Evolutionary conservation across 2,329 filamentous ascomycete species (phyloP).

Genomic region (Ambrosiella beaveri): DNA sequence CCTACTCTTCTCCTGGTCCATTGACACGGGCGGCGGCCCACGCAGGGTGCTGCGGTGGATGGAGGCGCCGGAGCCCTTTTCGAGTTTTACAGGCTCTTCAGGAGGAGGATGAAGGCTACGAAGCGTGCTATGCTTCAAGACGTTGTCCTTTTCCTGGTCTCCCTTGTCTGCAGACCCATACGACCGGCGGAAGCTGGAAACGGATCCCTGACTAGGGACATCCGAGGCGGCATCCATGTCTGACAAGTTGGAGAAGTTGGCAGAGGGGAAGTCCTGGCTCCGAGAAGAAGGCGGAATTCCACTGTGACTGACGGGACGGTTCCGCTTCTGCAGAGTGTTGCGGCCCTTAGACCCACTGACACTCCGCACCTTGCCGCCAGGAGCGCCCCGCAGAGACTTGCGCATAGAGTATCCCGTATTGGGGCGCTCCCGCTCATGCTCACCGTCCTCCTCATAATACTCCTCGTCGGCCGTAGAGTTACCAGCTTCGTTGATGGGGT

Average conservation of each 20-base stretch:
- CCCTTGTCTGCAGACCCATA: background rate
- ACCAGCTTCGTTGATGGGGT: background rate
- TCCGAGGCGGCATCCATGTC: background rate
- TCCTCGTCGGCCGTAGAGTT: background rate
- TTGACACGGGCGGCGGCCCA: too few relatives aligned
- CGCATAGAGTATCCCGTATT: background rate
- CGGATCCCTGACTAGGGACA: constrained; percentile 8
- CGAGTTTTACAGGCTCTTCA: constrained; percentile 17
- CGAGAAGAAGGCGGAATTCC: background rate
- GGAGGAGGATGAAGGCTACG: constrained; percentile 39
- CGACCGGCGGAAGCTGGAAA: constrained; percentile 11
- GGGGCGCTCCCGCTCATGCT: background rate
- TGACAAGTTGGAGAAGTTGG: background rate
- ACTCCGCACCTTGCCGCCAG: background rate
- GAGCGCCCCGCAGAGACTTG: background rate
- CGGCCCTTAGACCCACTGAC: background rate
- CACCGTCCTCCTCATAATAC: background rate
- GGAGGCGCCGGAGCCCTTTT: too few relatives aligned
- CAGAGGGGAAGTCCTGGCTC: background rate
- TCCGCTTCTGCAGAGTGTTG: constrained; percentile 4
- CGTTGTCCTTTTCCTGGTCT: background rate
- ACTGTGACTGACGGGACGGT: constrained; percentile 7
- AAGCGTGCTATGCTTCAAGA: constrained; percentile 12
- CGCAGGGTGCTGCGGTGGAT: too few relatives aligned
- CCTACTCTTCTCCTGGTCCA: background rate